Base-by-base conservation (phyloP, 1,284 basidiomycete genomes). In the Trichosporon coremiiforme region DNA sequence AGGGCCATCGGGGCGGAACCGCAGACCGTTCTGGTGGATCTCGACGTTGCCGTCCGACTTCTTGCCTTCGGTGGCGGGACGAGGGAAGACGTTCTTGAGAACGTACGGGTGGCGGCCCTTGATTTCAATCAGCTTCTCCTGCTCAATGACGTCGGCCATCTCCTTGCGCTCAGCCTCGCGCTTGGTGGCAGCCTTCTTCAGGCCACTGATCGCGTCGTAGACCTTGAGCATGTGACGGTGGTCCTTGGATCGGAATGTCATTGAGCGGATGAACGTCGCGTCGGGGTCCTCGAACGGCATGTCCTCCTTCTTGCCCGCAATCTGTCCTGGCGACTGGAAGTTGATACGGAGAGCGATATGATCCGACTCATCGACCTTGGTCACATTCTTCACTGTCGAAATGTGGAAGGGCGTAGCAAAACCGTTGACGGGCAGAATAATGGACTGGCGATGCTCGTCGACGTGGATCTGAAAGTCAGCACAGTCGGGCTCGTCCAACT, bases 241-340 rank as follows among this genome's bases (percentile, higher is more conserved):
- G 77, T 99, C 95, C 13, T 90, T 87, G 3, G 94, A 96, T 64
- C 96, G 91, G 84, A 96, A 99, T 0, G 94, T 94, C 72, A 97
- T 89, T 4, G 95, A 98, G 67, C 95, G 93, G 76, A 99, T 91
- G 78, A 99, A 99, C 2, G 94, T 98, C 0, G 96, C 91, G 73
- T 97, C 93, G 1, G 96, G 94, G 80, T 98, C 93, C 83, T 99
- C 96, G 77, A 99, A 99, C 0, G 97, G 97, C 73, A 95, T 98
- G 76, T 99, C 97, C 80, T 99, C 97, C 85, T 99, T 99, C 86
- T 97, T 98, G 50, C 97, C 97, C 0, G 94, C 92, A 64, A 98
- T 90, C 81, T 98, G 95, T 64, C 97, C 97, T 0, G 97, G 97
- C 0, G 95, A 97, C 81, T 98, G 95, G 86, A 99, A 98, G 85